Percentiles rank a stretch among this genome's conserved stretches.
Conservation (phyloP, 176 grass and related monocot genomes). For the Coix lacrymajobi region DNA sequence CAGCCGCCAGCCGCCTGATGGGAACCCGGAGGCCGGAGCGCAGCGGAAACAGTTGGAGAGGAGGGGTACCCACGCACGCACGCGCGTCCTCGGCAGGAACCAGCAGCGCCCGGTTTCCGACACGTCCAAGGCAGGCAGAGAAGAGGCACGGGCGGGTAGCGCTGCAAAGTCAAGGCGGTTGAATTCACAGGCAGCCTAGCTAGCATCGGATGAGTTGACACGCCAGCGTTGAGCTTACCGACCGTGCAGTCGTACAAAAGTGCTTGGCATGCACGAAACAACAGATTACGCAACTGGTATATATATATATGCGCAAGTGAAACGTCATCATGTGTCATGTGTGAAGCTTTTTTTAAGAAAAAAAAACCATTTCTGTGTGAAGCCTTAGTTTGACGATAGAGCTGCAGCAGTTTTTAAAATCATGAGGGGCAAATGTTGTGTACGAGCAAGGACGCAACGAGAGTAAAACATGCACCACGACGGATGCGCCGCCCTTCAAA, state of each 20-base stretch:
- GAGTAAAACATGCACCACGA: not conserved
- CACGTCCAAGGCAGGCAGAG: not conserved
- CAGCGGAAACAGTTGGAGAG: not conserved
- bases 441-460: not conserved
- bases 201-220: conserved; percentile 15
- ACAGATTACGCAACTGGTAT: not conserved
- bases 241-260: not conserved
- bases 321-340: not conserved
- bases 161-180: conserved; percentile 14
- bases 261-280: not conserved
- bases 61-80: not conserved
- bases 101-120: not conserved
- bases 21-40: not conserved
- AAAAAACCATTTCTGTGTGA: too few species aligned
- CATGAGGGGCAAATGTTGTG: not conserved
- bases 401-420: not conserved
- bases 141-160: not conserved
- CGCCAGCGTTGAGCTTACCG: not conserved
- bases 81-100: not conserved
- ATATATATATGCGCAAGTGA: too few species aligned
- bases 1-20: conserved; percentile 11
- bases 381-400: not conserved
- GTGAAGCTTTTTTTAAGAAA: too few species aligned
- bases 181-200: conserved; percentile 2
- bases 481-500: not conserved